Evolutionary conservation across 129 eudicot genomes (phyloP), one percentile per base, ranked within the genome.

Genomic region (Saposhnikovia divaricata): DNA sequence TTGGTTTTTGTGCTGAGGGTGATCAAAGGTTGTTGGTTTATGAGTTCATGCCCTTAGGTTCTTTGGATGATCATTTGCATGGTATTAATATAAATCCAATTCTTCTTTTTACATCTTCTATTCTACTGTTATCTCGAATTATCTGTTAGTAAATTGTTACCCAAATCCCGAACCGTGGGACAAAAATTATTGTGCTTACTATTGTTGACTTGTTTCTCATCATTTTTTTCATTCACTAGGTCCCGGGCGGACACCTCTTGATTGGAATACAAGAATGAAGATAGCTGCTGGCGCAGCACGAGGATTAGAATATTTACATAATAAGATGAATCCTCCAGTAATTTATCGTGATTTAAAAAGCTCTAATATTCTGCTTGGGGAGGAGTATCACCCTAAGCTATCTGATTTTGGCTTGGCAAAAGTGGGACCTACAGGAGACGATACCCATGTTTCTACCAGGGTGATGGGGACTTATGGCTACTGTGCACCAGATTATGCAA

Each of bases 401-500:
- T 95, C 98, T 16, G 97, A 95, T 89, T 95, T 95, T 77, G 98
- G 97, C 38, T 79, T 95, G 84, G 98, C 98, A 63, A 92, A 92
- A 82, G 93, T 92, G 82, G 97, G 97, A 59, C 98, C 98, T 18
- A 80, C 82, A 10, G 98, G 98, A n/a, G 97, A 92, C 63, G 80
- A 95, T 71, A 95, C 98, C 53, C 98, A 95, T 86, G 98, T 92
- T 48, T 95, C 96, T 27, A 95, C 97, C 46, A 85, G 98, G 72
- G 98, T 94, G 83, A 94, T 91, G 98, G 98, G 98, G 74, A 94
- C 98, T 6, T 94, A 94, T 21, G 97, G 98, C 4, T 94, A 94
- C 72, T 94, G 98, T 86, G 98, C 98, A 51, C 98, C 97, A 18
- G 97, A 94, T 70, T 94, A 94, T 78, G 98, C 98, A 59, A 88